These are phyloP conservation scores for Verticillium zaregamsianum DNA, from an alignment of 2,329 filamentous ascomycete genomes.

Conservation along the genomic window DNA sequence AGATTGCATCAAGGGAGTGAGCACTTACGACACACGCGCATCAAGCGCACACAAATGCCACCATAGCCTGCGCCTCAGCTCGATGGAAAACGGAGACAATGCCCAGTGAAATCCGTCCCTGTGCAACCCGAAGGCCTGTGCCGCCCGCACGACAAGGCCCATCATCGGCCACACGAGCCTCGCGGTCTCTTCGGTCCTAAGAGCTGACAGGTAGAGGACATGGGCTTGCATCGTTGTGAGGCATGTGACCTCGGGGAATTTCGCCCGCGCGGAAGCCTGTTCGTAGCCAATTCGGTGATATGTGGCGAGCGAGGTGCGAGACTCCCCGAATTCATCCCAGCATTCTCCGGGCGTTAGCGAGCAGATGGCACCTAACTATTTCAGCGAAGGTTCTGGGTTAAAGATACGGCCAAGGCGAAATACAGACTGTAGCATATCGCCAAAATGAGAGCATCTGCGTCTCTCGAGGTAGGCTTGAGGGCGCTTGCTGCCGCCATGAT, in stretches of 20 bases:
- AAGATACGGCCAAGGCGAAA: neutral
- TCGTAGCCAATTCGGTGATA: neutral
- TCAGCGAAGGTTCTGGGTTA: neutral
- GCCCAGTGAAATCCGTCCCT: neutral
- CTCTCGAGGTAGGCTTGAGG: neutral
- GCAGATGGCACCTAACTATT: neutral
- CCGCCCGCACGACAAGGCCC: neutral
- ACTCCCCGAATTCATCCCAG: neutral
- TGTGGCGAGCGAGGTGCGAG: neutral
- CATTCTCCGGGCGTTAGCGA: neutral
- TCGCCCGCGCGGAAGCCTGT: neutral
- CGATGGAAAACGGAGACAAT: neutral
- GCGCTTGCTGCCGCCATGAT: neutral
- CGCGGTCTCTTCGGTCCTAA: neutral
- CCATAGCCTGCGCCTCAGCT: slow-evolving; percentile 1
- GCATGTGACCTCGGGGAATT: neutral
- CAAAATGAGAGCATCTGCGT: neutral
- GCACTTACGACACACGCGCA: neutral
- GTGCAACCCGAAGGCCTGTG: neutral
- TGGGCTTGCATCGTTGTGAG: slow-evolving; percentile 1
- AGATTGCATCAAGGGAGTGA: neutral
- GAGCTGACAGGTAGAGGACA: neutral
- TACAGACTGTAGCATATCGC: neutral
- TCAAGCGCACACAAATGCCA: slow-evolving; percentile 1
- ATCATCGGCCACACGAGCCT: neutral